Evolutionary conservation across 2,329 filamentous ascomycete genomes (phyloP), one percentile per base, ranked within the genome.

Genomic region (Bipolaris oryzae): DNA sequence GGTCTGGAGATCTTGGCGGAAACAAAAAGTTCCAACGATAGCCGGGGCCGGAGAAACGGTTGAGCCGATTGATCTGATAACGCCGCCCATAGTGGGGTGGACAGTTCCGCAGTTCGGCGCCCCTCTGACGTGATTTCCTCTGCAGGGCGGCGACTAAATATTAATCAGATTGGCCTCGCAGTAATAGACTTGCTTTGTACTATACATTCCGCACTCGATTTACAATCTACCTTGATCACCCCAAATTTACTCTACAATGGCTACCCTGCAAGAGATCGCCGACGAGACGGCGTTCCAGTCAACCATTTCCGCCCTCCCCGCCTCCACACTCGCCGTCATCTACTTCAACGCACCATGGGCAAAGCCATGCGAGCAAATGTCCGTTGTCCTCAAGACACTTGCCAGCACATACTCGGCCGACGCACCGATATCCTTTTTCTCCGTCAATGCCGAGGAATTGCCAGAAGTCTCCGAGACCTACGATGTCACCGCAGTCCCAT

Each of bases 291-390:
- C 87, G 68, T 97, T 95, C 87, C 82, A 87, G 64, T 79, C 85
- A 64, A 84, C 89, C 72, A 81, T 91, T 61, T 81, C 83, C 88
- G 25, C 75, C 87, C n/a, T 93, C 13, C 85, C 90, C 10, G 73
- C 88, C 1, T 84, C 87, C 15, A 86, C 90, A 15, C 86, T 97
- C 58, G 83, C 94, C 61, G 84, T 97, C 72, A 86, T 96, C 73
- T 97, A 93, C 76, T 99, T 99, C 83, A 90, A 98, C 77, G 92
- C 95, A 18, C 90, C 93, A 64, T 99, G 95, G 95, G 95, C 95
- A 28, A 92, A 92, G 57, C 95, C 95, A 43, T 98, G 95, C 82
- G 88, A 90, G 62, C 92, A 97, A 79, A 98, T 98, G 93, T 87
- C 86, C 66, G 90, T 88, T 48, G 90, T 98, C 67, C 86, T 99